These are phyloP conservation scores for Fusarium clavum DNA, from an alignment of 2,329 filamentous ascomycete species.

Conservation along the genomic window DNA sequence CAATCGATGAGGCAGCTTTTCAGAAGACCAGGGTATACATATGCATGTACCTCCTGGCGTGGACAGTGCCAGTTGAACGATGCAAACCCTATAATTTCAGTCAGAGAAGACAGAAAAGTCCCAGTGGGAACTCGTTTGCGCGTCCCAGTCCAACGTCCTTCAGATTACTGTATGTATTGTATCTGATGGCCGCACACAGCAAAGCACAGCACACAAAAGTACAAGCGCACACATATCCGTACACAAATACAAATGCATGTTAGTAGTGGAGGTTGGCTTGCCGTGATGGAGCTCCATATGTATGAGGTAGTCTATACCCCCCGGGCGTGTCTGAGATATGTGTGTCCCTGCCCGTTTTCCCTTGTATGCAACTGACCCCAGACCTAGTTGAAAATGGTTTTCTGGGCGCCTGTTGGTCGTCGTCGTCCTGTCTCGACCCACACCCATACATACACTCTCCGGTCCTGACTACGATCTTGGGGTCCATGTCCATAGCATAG, in stretches of 20 bases:
- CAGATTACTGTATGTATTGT: conserved; percentile 16
- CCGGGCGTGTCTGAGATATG: conserved; percentile 32
- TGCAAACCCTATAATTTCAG: conserved; percentile 11
- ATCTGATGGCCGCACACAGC: conserved; percentile 36
- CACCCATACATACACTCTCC: conserved; percentile 31
- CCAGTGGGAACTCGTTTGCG: conserved; percentile 34
- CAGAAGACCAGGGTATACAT: conserved; percentile 21
- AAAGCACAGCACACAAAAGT: conserved; percentile 33
- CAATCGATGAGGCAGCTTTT: conserved; percentile 22
- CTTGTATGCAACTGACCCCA: conserved; percentile 35
- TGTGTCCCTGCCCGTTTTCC: conserved; percentile 30
- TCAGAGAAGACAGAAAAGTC: conserved; percentile 23
- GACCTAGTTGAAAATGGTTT: conserved; percentile 31
- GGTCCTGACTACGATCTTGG: conserved; percentile 28
- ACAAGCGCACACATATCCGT: conserved; percentile 42
- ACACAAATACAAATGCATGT: conserved; percentile 40
- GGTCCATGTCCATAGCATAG: conserved; percentile 27
- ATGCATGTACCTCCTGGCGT: conserved; percentile 28
- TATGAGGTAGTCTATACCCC: background rate
- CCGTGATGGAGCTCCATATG: conserved; percentile 9
- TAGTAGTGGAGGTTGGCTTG: conserved; percentile 30
- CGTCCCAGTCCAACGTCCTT: conserved; percentile 17
- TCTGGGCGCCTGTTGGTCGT: conserved; percentile 24
- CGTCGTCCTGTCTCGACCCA: conserved; percentile 30
- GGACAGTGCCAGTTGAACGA: conserved; percentile 20